Base-by-base conservation (phyloP, 768 basidiomycete genomes). In the Phallus indusiatus region DNA sequence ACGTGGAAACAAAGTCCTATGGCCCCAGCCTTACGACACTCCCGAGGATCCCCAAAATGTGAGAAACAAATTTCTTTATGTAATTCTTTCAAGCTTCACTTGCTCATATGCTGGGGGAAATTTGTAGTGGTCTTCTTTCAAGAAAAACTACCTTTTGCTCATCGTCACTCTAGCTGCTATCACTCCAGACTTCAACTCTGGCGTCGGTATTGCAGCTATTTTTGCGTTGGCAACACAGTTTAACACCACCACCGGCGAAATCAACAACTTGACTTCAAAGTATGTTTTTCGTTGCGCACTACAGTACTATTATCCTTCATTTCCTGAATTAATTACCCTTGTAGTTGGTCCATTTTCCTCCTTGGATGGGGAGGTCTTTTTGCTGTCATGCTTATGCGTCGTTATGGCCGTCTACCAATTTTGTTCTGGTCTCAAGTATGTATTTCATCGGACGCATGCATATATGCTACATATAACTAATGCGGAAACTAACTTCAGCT, bases 361-460 rank as follows among this genome's bases (percentile, higher is more conserved):
- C 67, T 83, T 16, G 82, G 83, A 20, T 81, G 79, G 76, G 82
- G 84, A 47, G 81, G 81, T 18, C 60, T 84, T n/a, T 73, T 80
- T 61, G 78, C 78, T n/a, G 82, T 85, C 6, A 81, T 85, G 72
- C 67, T 85, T 34, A 81, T 86, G 67, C 75, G 84, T 35, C 78
- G 82, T 17, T 77, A 70, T 56, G 86, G 86, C 7, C 79, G 86
- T 48, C 75, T 88, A 1, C 84, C 85, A 0, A 72, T 86, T 12
- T 68, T 88, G 36, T 86, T 86, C 71, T 88, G 85, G 85, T 82
- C 83, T 0, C 85, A 86, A 71, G 81, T 81, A 57, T 21, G 72
- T 61, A 7, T 28, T 28, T 28, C 7, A 28, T 34, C 36, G n/a
- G n/a, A n/a, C 46, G 47, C 37, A 28, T 58, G 18, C 17, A 55